These are phyloP conservation scores for Backusella luteola DNA, from an alignment of 192 early-diverging fungal genomes.

Conservation along the genomic window DNA sequence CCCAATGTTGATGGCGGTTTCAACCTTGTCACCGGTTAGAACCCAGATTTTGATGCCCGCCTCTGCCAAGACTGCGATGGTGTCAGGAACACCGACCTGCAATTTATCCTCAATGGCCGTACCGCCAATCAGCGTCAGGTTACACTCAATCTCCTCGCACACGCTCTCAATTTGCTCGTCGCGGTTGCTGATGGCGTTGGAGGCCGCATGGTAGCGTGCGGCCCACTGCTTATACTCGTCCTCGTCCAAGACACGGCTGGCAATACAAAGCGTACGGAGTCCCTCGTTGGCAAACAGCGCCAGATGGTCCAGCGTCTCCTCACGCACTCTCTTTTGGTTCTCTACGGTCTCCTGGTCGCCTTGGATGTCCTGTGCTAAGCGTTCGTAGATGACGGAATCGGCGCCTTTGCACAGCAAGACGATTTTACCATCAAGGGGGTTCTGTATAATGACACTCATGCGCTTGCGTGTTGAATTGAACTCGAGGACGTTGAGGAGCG, in stretches of 20 bases:
- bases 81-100: slow-evolving; percentile 77
- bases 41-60: slow-evolving; percentile 81
- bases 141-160: slow-evolving; percentile 59
- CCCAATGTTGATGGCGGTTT: slow-evolving; percentile 82
- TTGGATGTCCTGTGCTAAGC: slow-evolving; percentile 40
- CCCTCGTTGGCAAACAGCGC: slow-evolving; percentile 83
- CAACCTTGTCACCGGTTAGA: slow-evolving; percentile 79
- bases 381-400: slow-evolving; percentile 85
- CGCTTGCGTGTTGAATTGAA: slow-evolving; percentile 94
- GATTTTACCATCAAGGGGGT: slow-evolving; percentile 55
- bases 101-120: slow-evolving; percentile 81
- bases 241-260: slow-evolving; percentile 51
- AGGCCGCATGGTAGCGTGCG: slow-evolving; percentile 50
- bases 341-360: slow-evolving; percentile 36
- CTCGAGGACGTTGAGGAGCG: slow-evolving; percentile 70
- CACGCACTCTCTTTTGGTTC: slow-evolving; percentile 64
- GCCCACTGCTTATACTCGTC: slow-evolving; percentile 60
- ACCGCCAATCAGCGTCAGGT: slow-evolving; percentile 62
- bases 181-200: slow-evolving; percentile 51
- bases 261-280: slow-evolving; percentile 74
- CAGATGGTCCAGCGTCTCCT: slow-evolving; percentile 74
- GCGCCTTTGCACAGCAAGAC: slow-evolving; percentile 92
- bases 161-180: slow-evolving; percentile 56
- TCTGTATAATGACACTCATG: slow-evolving; percentile 88
- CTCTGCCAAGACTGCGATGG: slow-evolving; percentile 55